Base-by-base conservation (phyloP, 2,329 filamentous ascomycete genomes). In the Aspergillus caelatus region DNA sequence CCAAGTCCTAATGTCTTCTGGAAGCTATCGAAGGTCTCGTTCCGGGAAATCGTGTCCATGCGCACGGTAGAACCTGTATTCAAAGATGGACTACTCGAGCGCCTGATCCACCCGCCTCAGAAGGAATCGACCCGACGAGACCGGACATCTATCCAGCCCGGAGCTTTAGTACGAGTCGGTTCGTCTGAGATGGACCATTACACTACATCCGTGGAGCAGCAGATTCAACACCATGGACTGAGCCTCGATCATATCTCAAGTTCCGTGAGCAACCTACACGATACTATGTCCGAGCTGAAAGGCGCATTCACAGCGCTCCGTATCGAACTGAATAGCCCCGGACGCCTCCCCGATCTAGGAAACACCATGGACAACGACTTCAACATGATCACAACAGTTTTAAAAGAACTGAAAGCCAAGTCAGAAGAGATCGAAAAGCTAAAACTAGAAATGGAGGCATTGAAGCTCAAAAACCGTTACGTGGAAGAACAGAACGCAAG, bases 1-100 rank as follows among this genome's bases (percentile, higher is more conserved):
- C 28, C 8, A 52, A 79, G 77, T 16, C 71, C 72, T 16, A 78
- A 76, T 58, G 70, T 79, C n/a, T 72, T 79, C 23, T 79, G 77
- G 77, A 79, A 78, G 62, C 66, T 79, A 58, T 71, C 75, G 7
- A 78, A 78, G 56, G 72, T 79, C 3, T 72, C 77, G 0, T 78
- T 78, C 57, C 69, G 77, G 56, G 77, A 78, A 45, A 77, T 79
- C 9, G 74, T 79, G 23, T 77, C 76, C 2, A 79, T 79, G 77
- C 72, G 71, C 60, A 77, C 77, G 4, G 73, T 76, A 0, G 71
- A 78, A 26, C 76, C 77, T 8, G 53, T 72, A 4, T 78, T 75
- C 59, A 75, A 72, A 52, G 74, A 77, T 10, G 74, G 70, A n/a
- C 63, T 72, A 4, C 67, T 78, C 57, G 73, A 77, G 58, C 69